Base-by-base conservation (phyloP, 768 basidiomycete species). In the Tephrocybe rancida region DNA sequence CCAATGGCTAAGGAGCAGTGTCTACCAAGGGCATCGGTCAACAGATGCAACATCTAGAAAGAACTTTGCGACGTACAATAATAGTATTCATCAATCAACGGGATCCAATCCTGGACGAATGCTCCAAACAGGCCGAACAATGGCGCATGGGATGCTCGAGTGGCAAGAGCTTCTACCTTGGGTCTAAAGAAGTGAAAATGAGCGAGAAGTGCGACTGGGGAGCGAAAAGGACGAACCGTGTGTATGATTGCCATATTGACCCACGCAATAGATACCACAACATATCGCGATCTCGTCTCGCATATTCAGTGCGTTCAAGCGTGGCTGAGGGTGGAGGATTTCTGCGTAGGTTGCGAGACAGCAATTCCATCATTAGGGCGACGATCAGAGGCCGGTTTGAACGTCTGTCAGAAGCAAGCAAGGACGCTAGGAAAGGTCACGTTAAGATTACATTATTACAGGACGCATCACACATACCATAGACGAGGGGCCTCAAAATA, bases 71-170 rank as follows among this genome's bases (percentile, higher is more conserved):
- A 78, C 92, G 55, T 64, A 92, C 92, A 94, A 77, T 94, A 94
- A 74, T 94, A 87, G 72, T 94, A 94, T 64, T 90, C 89, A 66
- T 94, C 85, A 55, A 94, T 90, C 66, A 94, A 72, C 18, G 91
- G 92, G 58, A 94, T 84, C 92, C 92, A 94, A 63, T 92, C 91
- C 58, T 83, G 86, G 53, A 91, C 66, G 53, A 94, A 71, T 22
- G 85, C 81, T 58, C 89, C 77, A 35, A 91, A 68, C 44, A 92
- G 65, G n/a, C 85, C 82, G 24, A 94, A 63, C 24, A 92, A 46
- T 14, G 90, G 90, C 41, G 76, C 77, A 51, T 73, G 73, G 3
- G 82, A 74, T 18, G 83, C 78, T 38, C 67, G 73, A 56, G 82
- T 71, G 27, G 82, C 84, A 57, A 92, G 71, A 1, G 76, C 76